Evolutionary conservation across 768 basidiomycete genomes (phyloP), one percentile per base, ranked within the genome.

Genomic region (Clathrus columnatus): DNA sequence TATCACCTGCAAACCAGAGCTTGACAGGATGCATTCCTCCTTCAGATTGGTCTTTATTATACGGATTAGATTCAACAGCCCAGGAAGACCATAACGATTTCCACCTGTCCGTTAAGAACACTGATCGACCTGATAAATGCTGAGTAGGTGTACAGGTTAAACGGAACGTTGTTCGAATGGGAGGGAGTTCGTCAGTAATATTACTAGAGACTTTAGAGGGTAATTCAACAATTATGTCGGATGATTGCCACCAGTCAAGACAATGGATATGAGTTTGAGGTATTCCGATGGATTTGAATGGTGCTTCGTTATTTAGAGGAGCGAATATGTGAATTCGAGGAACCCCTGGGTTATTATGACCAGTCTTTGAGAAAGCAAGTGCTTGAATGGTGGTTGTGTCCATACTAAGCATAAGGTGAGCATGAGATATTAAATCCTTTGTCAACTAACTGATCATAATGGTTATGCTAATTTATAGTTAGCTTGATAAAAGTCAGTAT

Each of bases 1-100:
- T 89, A 65, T 87, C 86, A 11, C 87, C 87, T 5, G 72, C 83
- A 64, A 88, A 87, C 62, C 70, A 84, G 17, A 80, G 67, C 51
- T 78, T 79, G 2, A 64, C 65, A 8, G 11, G 11, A 36, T n/a
- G 36, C n/a, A n/a, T n/a, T n/a, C n/a, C n/a, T n/a, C n/a, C n/a
- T n/a, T n/a, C n/a, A n/a, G n/a, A n/a, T n/a, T n/a, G n/a, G n/a
- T n/a, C n/a, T n/a, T n/a, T n/a, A n/a, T n/a, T n/a, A 36, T 24
- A 16, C 24, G 51, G 23, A 26, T 16, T 20, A 17, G 29, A 23
- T 43, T 81, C 76, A 20, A 86, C 67, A 41, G 72, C 78, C 84
- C 84, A 87, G 32, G 78, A 76, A 0, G 79, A 74, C 85, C 85
- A 87, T 7, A 87, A 73, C 0, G 78, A 73, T 54, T 75, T 74